A percentile compares a stretch with the other conserved stretches of the same genome.
These are phyloP conservation scores for Flaveria floridana DNA, from an alignment of 140 eudicot species.

Conservation along the genomic window DNA sequence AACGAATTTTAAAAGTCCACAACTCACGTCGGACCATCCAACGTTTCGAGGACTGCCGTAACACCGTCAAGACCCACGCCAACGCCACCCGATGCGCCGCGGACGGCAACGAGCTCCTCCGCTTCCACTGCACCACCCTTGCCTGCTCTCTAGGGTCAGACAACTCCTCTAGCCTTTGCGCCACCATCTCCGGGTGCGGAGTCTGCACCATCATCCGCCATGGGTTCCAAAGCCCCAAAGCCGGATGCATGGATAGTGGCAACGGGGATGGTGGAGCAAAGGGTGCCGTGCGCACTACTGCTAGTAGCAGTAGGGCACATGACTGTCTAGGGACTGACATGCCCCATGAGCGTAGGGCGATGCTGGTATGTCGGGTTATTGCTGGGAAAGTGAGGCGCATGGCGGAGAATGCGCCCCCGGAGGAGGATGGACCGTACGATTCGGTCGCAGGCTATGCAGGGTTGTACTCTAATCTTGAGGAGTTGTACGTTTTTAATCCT, in stretches of 20 bases:
- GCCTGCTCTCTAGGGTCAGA: constrained; percentile 62
- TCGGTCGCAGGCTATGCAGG: constrained; percentile 74
- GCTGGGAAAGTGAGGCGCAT: constrained; percentile 67
- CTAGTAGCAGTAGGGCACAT: constrained; percentile 84
- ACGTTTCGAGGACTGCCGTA: constrained; percentile 75
- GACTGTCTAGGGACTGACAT: constrained; percentile 47
- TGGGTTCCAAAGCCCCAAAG: constrained; percentile 45
- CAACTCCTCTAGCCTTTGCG: constrained; percentile 70
- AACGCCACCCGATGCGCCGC: constrained; percentile 73
- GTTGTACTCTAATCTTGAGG: constrained; percentile 73
- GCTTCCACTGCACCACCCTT: constrained; percentile 82
- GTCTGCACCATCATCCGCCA: constrained; percentile 66
- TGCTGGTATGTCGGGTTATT: constrained; percentile 88
- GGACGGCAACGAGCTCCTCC: constrained; percentile 90
- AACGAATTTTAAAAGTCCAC: constrained; percentile 74
- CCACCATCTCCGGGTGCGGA: constrained; percentile 58
- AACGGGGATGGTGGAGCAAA: constrained; percentile 24
- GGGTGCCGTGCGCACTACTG: constrained; percentile 69
- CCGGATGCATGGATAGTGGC: constrained; percentile 8
- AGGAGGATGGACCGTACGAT: constrained; percentile 59
- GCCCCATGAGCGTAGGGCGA: constrained; percentile 54
- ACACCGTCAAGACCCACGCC: constrained; percentile 54
- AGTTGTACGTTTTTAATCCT: constrained; percentile 79
- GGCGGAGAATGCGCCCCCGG: constrained; percentile 39
- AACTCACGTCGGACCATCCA: constrained; percentile 70